phyloP scores from a whole-genome alignment of 768 basidiomycete genomes.

The Mycena alexandri region DNA sequence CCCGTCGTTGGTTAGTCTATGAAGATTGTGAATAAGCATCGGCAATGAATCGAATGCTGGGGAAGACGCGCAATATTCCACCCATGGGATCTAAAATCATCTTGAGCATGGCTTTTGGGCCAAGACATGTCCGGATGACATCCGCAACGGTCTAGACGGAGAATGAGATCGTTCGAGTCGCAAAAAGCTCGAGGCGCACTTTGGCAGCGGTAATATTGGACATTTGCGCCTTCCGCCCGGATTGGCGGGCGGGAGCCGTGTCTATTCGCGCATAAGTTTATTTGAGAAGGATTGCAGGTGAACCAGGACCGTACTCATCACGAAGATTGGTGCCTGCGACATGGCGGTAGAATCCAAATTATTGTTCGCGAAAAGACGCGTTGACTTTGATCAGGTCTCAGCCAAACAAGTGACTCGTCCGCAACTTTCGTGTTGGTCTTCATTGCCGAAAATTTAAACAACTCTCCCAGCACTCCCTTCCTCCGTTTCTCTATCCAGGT shows the following conservation, averaged over 20 bases:
- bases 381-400: slow-evolving; percentile 11
- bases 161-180: slow-evolving; percentile 5
- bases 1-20: slow-evolving; percentile 96
- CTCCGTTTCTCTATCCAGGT: no score
- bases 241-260: slow-evolving; percentile 93
- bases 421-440: no score
- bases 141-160: slow-evolving; percentile 89
- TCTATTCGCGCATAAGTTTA: slow-evolving; percentile 60
- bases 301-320: slow-evolving; percentile 71
- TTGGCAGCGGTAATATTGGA: slow-evolving; percentile 98
- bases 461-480: no score
- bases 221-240: slow-evolving; percentile 94
- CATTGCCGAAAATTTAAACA: no score
- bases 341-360: slow-evolving; percentile 40
- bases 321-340: slow-evolving; percentile 84
- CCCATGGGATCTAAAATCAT: slow-evolving; percentile 99
- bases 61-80: slow-evolving; percentile 86
- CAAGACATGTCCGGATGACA: slow-evolving; percentile 97
- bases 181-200: slow-evolving; percentile 56
- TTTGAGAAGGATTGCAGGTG: background rate
- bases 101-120: slow-evolving; percentile 98
- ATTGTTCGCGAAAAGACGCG: slow-evolving; percentile 31
- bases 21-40: slow-evolving; percentile 16
- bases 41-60: slow-evolving; percentile 8
- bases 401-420: slow-evolving; percentile 20